Base-by-base conservation (phyloP, 768 basidiomycete species). In the Dentipellis sp. region DNA sequence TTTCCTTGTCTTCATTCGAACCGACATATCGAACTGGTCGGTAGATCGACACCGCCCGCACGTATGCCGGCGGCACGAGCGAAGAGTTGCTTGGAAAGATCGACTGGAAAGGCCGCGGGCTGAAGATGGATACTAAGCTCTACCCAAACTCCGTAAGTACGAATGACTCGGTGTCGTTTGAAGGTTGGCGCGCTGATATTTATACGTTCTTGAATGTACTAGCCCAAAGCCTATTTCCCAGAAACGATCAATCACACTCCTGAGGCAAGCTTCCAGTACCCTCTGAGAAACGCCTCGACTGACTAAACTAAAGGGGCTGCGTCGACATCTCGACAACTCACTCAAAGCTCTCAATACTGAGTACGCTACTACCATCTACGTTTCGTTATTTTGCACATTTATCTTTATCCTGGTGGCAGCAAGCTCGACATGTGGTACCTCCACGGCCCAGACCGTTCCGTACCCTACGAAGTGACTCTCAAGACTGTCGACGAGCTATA, bases 121-220 rank as follows among this genome's bases (percentile, higher is more conserved):
- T 84, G 22, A 73, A 74, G 55, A 68, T 85, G 45, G 81, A 83
- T 45, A 85, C 82, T 0, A 86, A 86, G 64, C 74, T 81, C 16
- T 76, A 75, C 57, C 81, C 82, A 0, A 64, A 58, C 46, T 53
- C 58, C 10, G 71, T 71, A 29, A 29, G 29, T 29, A 38, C 56
- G 61, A 35, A 21, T 48, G 40, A 7, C 42, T 45, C 42, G 14
- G 42, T 8, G 8, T 29, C 29, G 29, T 45, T 45, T 45, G 42
- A 45, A 14, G 4, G n/a, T 14, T 29, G 29, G 29, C 29, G 29
- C 29, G 29, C 53, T 22, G 23, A 19, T 29, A n/a, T n/a, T 40
- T 16, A 9, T 16, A 10, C 17, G 37, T 36, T 39, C 49, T 29
- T 6, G 36, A 2, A 29, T 8, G 2, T 46, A 16, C 21, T 11